A percentile compares a stretch with the other conserved stretches of the same genome.
Evolutionary conservation across 805 yeast genomes (phyloP).

Genomic region (Wickerhamiella azyma): DNA sequence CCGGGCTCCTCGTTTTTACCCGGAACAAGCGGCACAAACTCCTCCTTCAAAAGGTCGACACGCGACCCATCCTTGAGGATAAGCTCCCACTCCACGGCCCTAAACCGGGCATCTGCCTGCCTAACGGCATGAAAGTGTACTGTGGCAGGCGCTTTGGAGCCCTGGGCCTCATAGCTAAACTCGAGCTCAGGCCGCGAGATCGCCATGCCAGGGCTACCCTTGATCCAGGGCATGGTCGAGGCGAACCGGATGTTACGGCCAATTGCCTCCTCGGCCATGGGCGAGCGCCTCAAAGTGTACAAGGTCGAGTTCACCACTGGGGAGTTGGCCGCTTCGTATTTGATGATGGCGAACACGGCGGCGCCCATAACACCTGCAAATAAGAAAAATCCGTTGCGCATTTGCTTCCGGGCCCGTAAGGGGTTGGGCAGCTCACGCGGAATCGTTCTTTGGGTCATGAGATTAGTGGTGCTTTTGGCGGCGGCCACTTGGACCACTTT

Average conservation of each 20-base stretch:
- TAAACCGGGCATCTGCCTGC: conserved; percentile 42
- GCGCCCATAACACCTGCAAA: conserved; percentile 43
- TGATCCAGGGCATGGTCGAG: conserved; percentile 75
- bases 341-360: conserved; percentile 56
- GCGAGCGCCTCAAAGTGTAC: conserved; percentile 70
- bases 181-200: conserved; percentile 73
- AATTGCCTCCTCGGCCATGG: conserved; percentile 42
- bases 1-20: conserved; percentile 23
- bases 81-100: conserved; percentile 50
- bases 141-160: conserved; percentile 41
- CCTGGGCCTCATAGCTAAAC: conserved; percentile 55
- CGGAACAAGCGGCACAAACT: conserved; percentile 25
- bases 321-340: conserved; percentile 83
- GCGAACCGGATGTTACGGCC: conserved; percentile 69
- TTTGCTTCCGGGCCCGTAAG: conserved; percentile 34
- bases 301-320: conserved; percentile 80
- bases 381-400: conserved; percentile 39
- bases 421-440: conserved; percentile 53
- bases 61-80: conserved; percentile 33
- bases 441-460: not conserved
- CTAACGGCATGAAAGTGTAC: conserved; percentile 59
- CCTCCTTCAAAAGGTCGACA: conserved; percentile 38
- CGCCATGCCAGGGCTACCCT: conserved; percentile 52
- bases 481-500: not conserved
- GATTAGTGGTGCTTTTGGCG: not conserved